A percentile compares a stretch with the other conserved stretches of the same genome.
Evolutionary conservation across 2,329 filamentous ascomycete species (phyloP).

Genomic region (Fusarium austroafricanum): DNA sequence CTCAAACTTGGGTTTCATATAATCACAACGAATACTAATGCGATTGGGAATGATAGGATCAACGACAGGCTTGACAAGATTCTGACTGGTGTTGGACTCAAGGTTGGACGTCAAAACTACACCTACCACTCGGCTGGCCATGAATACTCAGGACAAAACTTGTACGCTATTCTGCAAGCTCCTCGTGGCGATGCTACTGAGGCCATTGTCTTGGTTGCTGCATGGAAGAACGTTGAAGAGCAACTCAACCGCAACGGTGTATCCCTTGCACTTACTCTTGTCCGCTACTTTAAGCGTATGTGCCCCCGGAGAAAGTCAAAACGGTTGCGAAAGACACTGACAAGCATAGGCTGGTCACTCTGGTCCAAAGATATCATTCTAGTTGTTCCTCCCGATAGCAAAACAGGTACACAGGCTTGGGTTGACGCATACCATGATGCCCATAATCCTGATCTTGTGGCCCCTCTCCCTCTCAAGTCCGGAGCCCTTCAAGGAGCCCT

Average conservation of each 20-base stretch:
- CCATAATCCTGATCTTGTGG: constrained; percentile 76
- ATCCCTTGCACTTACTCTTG: constrained; percentile 84
- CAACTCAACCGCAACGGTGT: constrained; percentile 88
- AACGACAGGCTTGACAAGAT: constrained; percentile 81
- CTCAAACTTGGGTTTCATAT: background rate
- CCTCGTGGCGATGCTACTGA: constrained; percentile 96
- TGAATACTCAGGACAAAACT: constrained; percentile 82
- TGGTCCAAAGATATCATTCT: constrained; percentile 99
- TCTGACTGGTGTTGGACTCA: constrained; percentile 82
- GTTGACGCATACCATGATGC: constrained; percentile 97
- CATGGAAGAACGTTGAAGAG: constrained; percentile 85
- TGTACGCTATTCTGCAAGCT: constrained; percentile 93
- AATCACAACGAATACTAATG: background rate
- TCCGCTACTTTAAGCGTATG: constrained; percentile 90
- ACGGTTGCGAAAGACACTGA: constrained; percentile 29
- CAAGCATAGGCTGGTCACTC: constrained; percentile 81
- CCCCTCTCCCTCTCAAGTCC: constrained; percentile 86
- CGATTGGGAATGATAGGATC: constrained; percentile 54
- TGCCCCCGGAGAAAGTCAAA: background rate
- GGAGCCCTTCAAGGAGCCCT: constrained; percentile 92
- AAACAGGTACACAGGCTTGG: constrained; percentile 93
- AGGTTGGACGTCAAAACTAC: constrained; percentile 89
- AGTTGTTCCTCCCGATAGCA: constrained; percentile 87
- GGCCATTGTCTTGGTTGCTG: constrained; percentile 90
- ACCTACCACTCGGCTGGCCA: constrained; percentile 83